Evolutionary conservation across 305 asterid genomes (phyloP), one percentile per base, ranked within the genome.

Genomic region (Fraxinus ornus): DNA sequence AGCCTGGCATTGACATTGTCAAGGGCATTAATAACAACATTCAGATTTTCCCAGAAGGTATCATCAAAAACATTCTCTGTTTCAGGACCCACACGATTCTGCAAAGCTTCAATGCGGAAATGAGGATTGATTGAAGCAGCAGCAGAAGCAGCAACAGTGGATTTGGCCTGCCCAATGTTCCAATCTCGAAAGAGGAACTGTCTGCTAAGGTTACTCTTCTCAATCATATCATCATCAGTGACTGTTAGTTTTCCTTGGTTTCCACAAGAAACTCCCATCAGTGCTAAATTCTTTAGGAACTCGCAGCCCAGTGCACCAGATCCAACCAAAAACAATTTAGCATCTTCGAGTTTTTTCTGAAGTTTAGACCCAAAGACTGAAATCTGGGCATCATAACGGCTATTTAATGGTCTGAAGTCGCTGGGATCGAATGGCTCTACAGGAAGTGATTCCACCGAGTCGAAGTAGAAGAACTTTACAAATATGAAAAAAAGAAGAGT

Each of bases 261-360:
- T 35, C 97, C 91, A 85, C 97, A 94, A 3, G 98, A 89, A 78
- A 95, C 95, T 81, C 99, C 99, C 98, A 95, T 95, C 28, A 95
- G 87, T 75, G 98, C 97, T 86, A 95, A 86, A 87, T 95, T 95
- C 86, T 95, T 95, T 82, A 95, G 90, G 74, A 95, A 95, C 81
- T 95, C 99, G 75, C 99, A 95, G 76, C 99, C 99, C 64, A 95
- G 90, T 21, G 99, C 99, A 86, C 99, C 99, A 85, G 99, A 90
- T 85, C 99, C 99, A 82, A 94, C 97, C 81, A 95, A 87, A 90
- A 94, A 95, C 39, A 89, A 83, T 83, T 84, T 92, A 82, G 97
- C 94, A 70, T 92, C 97, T 88, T 94, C 97, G 17, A 95, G 86
- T 86, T 90, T 94, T 88, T 89, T 95, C 87, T 95, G 99, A 81